These are phyloP conservation scores for Spiromastix sp. DNA, from an alignment of 2,329 filamentous ascomycete genomes.

Conservation along the genomic window DNA sequence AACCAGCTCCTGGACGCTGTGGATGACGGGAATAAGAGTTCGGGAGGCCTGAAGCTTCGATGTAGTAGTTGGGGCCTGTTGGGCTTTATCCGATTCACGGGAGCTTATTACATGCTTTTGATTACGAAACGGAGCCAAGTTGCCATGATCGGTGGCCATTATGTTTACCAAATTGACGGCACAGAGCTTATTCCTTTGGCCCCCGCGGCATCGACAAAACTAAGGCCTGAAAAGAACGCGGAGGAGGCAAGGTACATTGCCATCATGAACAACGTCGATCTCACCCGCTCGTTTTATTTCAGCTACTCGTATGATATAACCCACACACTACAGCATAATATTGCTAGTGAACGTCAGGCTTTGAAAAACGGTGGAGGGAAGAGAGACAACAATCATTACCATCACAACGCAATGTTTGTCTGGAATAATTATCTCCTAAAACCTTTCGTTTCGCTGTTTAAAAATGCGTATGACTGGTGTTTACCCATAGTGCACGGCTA, in stretches of 20 bases:
- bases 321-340: constrained; percentile 82
- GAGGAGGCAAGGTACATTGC: constrained; percentile 83
- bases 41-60: constrained; percentile 79
- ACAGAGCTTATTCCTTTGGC: constrained; percentile 86
- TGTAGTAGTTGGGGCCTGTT: constrained; percentile 89
- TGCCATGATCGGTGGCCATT: constrained; percentile 91
- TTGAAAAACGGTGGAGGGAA: constrained; percentile 54
- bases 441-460: constrained; percentile 59
- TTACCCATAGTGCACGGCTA: constrained; percentile 92
- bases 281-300: constrained; percentile 91
- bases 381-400: constrained; percentile 55
- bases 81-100: constrained; percentile 92
- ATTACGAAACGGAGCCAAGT: constrained; percentile 95
- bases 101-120: constrained; percentile 91
- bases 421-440: constrained; percentile 89
- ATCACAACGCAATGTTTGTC: constrained; percentile 93
- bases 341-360: constrained; percentile 65
- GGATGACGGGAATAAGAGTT: constrained; percentile 85
- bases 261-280: constrained; percentile 82
- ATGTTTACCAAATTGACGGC: constrained; percentile 87
- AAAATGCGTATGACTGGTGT: constrained; percentile 89
- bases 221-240: constrained; percentile 70
- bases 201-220: constrained; percentile 54
- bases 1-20: constrained; percentile 87
- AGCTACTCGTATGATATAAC: constrained; percentile 98